Percentiles rank a stretch among this genome's conserved stretches.
These are phyloP conservation scores for Backusella australiensis DNA, from an alignment of 192 early-diverging fungal genomes.

Conservation along the genomic window DNA sequence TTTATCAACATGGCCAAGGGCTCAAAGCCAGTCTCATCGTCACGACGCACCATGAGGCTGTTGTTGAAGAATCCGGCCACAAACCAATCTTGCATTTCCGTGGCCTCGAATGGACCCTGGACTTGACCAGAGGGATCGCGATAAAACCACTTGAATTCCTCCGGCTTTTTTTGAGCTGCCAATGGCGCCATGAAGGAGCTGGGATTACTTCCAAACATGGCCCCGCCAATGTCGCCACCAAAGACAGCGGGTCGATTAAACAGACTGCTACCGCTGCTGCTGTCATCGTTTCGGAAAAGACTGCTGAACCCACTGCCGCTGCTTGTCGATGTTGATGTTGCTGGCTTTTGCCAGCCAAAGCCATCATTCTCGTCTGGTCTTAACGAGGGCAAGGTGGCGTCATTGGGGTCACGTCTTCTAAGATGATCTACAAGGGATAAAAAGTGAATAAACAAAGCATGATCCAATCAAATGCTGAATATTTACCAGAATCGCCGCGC, in stretches of 20 bases:
- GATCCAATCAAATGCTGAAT: not conserved
- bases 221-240: not conserved
- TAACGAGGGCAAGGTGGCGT: not conserved
- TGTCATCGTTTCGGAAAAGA: not conserved
- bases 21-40: conserved; percentile 77
- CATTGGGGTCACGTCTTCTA: conserved; percentile 7
- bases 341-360: not conserved
- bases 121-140: conserved; percentile 81
- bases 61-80: conserved; percentile 79
- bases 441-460: not conserved
- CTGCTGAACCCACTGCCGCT: not conserved
- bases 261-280: not conserved
- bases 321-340: not conserved
- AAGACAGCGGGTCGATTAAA: not conserved
- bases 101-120: conserved; percentile 86
- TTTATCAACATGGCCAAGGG: conserved; percentile 63
- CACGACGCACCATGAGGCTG: conserved; percentile 78
- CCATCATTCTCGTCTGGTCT: not conserved
- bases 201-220: not conserved
- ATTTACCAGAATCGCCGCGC: conserved; percentile 6
- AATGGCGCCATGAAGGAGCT: not conserved
- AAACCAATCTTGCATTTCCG: conserved; percentile 97
- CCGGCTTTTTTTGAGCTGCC: conserved; percentile 15
- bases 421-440: not conserved
- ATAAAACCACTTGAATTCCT: conserved; percentile 72